A percentile compares a stretch with the other conserved stretches of the same genome.
Conservation (phyloP, 2,329 filamentous ascomycete genomes). For the Zymoseptoria ardabiliae region DNA sequence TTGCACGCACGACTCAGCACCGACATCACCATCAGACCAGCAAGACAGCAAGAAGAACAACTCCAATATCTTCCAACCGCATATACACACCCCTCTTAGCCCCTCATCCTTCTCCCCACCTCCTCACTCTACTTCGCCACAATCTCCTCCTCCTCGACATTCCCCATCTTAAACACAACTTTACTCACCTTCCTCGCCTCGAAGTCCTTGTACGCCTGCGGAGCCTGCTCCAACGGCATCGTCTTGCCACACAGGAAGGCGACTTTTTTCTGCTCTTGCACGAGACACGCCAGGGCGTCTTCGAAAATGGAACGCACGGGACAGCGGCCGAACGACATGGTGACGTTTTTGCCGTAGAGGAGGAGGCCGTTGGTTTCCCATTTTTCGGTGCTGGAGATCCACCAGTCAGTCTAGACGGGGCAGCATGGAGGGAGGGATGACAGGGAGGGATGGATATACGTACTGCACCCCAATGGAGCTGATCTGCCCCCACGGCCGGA, state of each 20-base stretch:
- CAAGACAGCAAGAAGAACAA: too few relatives aligned
- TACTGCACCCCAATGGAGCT: slow-evolving; percentile 43
- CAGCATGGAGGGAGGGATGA: background rate
- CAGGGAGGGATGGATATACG: background rate
- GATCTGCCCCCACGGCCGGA: slow-evolving; percentile 44
- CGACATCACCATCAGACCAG: too few relatives aligned
- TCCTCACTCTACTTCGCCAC: slow-evolving; percentile 2
- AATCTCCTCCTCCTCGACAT: slow-evolving; percentile 14
- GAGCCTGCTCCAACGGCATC: slow-evolving; percentile 43
- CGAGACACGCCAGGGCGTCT: slow-evolving; percentile 39
- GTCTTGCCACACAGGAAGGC: slow-evolving; percentile 49
- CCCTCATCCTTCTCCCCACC: background rate
- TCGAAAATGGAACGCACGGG: slow-evolving; percentile 45
- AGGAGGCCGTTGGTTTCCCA: slow-evolving; percentile 43
- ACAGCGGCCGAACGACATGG: slow-evolving; percentile 44
- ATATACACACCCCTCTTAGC: background rate
- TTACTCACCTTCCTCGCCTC: slow-evolving; percentile 49
- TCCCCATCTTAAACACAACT: slow-evolving; percentile 42
- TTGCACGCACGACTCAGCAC: too few relatives aligned
- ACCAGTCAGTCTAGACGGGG: background rate
- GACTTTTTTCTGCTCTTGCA: slow-evolving; percentile 43
- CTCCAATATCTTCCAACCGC: too few relatives aligned
- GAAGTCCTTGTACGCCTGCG: slow-evolving; percentile 47
- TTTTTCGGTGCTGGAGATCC: slow-evolving; percentile 21
- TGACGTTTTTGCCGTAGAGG: slow-evolving; percentile 45